A percentile compares a stretch with the other conserved stretches of the same genome.
Conservation (phyloP, 306 rosid species). For the Prunus kanzakura region DNA sequence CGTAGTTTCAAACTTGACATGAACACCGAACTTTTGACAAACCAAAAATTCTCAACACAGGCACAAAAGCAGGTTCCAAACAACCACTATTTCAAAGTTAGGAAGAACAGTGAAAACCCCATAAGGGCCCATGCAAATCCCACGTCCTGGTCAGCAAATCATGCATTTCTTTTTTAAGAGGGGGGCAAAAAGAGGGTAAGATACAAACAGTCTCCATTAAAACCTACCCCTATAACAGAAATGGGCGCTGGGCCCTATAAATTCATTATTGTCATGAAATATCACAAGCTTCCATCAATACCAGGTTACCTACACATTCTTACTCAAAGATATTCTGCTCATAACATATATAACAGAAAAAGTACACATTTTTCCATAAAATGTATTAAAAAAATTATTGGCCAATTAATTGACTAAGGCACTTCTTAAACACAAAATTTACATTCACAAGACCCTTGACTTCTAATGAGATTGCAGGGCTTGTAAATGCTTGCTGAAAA, state of each 20-base stretch:
- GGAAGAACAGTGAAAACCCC: conserved; percentile 13
- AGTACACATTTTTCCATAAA: not conserved
- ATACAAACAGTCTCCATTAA: not conserved
- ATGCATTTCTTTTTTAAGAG: not conserved
- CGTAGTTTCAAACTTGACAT: not conserved
- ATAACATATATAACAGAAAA: not conserved
- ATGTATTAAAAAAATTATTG: not conserved
- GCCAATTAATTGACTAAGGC: not conserved
- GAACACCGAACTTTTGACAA: conserved; percentile 5
- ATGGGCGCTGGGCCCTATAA: conserved; percentile 3
- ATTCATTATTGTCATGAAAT: conserved; percentile 12
- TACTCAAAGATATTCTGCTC: conserved; percentile 15
- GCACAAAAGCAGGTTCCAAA: not conserved
- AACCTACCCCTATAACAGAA: conserved; percentile 7
- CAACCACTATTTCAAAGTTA: conserved; percentile 15
- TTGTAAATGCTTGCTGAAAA: not conserved
- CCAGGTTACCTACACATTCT: conserved; percentile 5
- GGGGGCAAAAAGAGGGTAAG: not conserved
- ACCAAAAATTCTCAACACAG: not conserved
- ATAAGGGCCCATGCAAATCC: conserved; percentile 6
- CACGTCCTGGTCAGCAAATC: conserved; percentile 8
- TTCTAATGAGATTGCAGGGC: not conserved
- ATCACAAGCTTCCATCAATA: conserved; percentile 17
- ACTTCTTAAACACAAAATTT: not conserved
- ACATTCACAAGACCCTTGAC: not conserved